Percentiles rank a stretch among this genome's conserved stretches.
phyloP scores from a whole-genome alignment of 768 basidiomycete species.

The Hericium coralloides region DNA sequence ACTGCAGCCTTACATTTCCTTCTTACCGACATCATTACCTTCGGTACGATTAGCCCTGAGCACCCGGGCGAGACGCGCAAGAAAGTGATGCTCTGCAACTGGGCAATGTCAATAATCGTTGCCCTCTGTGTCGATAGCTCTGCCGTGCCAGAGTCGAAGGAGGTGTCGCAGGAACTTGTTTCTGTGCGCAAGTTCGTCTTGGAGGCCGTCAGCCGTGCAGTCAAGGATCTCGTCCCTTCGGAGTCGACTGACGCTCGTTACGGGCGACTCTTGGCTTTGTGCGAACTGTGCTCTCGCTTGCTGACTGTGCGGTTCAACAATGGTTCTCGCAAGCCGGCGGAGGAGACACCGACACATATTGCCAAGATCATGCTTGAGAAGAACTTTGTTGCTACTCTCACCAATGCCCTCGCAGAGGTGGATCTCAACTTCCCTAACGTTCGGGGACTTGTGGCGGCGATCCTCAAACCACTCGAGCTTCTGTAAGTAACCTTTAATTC shows the following conservation, averaged over 20 bases:
- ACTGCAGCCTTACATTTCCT: constrained; percentile 70
- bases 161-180: constrained; percentile 68
- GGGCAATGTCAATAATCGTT: constrained; percentile 85
- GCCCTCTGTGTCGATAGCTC: constrained; percentile 88
- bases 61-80: constrained; percentile 45
- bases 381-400: constrained; percentile 85
- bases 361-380: constrained; percentile 99
- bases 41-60: constrained; percentile 60
- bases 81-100: constrained; percentile 61
- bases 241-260: constrained; percentile 67
- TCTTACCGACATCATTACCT: constrained; percentile 74
- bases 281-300: constrained; percentile 82
- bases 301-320: constrained; percentile 68
- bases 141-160: constrained; percentile 58
- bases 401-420: constrained; percentile 81
- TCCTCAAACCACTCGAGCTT: constrained; percentile 83
- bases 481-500: constrained; percentile 44
- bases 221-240: constrained; percentile 64
- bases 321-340: constrained; percentile 42
- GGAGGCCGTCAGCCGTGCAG: constrained; percentile 77
- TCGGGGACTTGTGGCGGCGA: constrained; percentile 73
- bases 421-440: constrained; percentile 95
- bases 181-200: constrained; percentile 89
- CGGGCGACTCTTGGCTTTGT: constrained; percentile 77
- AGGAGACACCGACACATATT: constrained; percentile 80